Base-by-base conservation (phyloP, 768 basidiomycete genomes). In the Boletus pseudopeckii region DNA sequence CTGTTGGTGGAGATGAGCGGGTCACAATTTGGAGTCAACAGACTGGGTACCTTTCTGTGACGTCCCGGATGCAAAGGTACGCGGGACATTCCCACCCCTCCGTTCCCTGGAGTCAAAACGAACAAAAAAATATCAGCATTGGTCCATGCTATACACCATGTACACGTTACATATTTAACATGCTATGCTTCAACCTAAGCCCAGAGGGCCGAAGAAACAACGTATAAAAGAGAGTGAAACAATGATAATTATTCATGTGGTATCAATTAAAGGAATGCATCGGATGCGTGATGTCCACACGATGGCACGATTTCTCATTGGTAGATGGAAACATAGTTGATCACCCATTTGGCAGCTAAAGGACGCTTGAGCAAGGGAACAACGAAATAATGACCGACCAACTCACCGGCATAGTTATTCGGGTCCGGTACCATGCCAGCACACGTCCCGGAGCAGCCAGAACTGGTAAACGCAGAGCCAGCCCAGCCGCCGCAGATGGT, bases 241-340 rank as follows among this genome's bases (percentile, higher is more conserved):
- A 7, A 53, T 18, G 11, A 34, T 34, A 9, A 47, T 13, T 11
- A 6, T 26, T 7, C 34, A 11, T 11, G 33, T 30, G 15, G 20
- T 37, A 43, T 22, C 15, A 22, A 28, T 20, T 1, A 6, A 32
- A 9, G n/a, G 41, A 14, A 37, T 32, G n/a, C 39, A 32, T 26
- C 3, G 22, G 6, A 38, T 7, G 18, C 32, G 17, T n/a, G 42
- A n/a, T 41, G 33, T n/a, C 33, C 38, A 26, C 45, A 9, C 15
- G 30, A 18, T 18, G 5, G 22, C 22, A 34, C 15, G 34, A 33
- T n/a, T 14, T 17, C 42, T 64, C 48, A 71, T 52, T 79, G 71
- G 68, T 80, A 84, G 42, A 82, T 75, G 38, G 77, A 75, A 48
- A 84, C 71, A 57, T 77, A 81, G 55, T 80, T 80, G 65, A 85